These are phyloP conservation scores for Atkinsonella texensis DNA, from an alignment of 2,329 filamentous ascomycete genomes.

Conservation along the genomic window DNA sequence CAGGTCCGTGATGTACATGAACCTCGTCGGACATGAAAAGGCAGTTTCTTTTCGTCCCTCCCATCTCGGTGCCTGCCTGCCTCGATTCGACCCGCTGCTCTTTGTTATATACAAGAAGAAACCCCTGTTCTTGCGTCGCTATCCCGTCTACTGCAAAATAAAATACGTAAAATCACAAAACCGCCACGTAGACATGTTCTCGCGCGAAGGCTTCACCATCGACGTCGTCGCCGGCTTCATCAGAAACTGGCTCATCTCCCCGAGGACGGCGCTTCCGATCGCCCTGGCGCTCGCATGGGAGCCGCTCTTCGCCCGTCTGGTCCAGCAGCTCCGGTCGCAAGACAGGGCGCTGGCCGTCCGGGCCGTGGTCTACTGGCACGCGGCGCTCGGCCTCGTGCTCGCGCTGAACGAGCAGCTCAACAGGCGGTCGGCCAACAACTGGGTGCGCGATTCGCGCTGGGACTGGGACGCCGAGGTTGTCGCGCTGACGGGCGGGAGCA, in stretches of 20 bases:
- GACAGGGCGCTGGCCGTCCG: background rate
- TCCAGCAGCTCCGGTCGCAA: background rate
- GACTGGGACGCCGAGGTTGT: conserved; percentile 27
- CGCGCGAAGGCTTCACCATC: conserved; percentile 15
- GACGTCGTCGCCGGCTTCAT: conserved; percentile 11
- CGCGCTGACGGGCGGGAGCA: conserved; percentile 26
- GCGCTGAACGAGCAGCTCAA: conserved; percentile 14
- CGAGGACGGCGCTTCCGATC: conserved; percentile 9
- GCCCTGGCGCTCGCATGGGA: conserved; percentile 8
- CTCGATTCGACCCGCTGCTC: no score
- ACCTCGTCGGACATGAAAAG: no score
- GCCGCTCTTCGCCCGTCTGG: conserved; percentile 6
- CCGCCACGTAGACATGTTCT: no score
- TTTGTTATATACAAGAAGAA: no score
- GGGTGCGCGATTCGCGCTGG: conserved; percentile 13
- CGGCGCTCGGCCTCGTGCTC: conserved; percentile 8
- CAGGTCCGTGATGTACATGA: no score
- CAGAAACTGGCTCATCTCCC: conserved; percentile 12
- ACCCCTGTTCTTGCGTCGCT: no score
- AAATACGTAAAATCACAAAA: no score
- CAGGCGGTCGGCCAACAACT: conserved; percentile 15
- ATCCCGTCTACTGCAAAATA: no score
- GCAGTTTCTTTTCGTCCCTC: no score
- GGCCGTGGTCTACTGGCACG: conserved; percentile 5
- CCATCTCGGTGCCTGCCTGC: no score